Conservation (phyloP, 2,329 filamentous ascomycete species). For the Apiospora pterosperma region DNA sequence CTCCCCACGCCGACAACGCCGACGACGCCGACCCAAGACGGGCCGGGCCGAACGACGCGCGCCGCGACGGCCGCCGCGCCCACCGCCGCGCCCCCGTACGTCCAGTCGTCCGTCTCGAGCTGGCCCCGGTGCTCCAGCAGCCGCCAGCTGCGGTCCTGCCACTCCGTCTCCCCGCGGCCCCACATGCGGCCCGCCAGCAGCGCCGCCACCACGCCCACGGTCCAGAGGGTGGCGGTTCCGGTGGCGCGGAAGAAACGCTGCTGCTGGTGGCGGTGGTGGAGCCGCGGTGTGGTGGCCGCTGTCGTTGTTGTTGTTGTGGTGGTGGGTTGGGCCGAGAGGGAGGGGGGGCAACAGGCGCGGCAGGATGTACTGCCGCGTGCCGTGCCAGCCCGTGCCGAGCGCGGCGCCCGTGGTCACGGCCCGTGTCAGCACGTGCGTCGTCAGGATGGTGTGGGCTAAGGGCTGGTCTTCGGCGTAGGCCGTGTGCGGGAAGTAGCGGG, state of each 20-base stretch:
- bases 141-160: conserved; percentile 61
- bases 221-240: conserved; percentile 42
- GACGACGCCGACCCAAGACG: conserved; percentile 37
- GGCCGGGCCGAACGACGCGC: conserved; percentile 22
- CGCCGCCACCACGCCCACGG: conserved; percentile 38
- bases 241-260: conserved; percentile 40
- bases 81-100: conserved; percentile 38
- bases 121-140: conserved; percentile 56
- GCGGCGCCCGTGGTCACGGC: conserved; percentile 50
- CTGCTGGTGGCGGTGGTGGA: too few species aligned
- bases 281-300: not conserved
- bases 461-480: conserved; percentile 63
- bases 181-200: conserved; percentile 49
- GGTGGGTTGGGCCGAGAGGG: conserved; percentile 18
- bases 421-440: conserved; percentile 56
- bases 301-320: not conserved
- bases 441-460: conserved; percentile 50
- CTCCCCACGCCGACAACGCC: conserved; percentile 47
- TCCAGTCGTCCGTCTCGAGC: conserved; percentile 54
- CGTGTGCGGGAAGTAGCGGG: conserved; percentile 51
- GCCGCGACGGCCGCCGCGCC: conserved; percentile 25
- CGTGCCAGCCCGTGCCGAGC: conserved; percentile 39
- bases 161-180: conserved; percentile 57
- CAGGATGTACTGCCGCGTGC: conserved; percentile 20
- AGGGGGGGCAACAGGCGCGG: conserved; percentile 20